Percentiles rank a stretch among this genome's conserved stretches.
Evolutionary conservation across 306 rosid genomes (phyloP).

Genomic region (Dalbergia oliveri): DNA sequence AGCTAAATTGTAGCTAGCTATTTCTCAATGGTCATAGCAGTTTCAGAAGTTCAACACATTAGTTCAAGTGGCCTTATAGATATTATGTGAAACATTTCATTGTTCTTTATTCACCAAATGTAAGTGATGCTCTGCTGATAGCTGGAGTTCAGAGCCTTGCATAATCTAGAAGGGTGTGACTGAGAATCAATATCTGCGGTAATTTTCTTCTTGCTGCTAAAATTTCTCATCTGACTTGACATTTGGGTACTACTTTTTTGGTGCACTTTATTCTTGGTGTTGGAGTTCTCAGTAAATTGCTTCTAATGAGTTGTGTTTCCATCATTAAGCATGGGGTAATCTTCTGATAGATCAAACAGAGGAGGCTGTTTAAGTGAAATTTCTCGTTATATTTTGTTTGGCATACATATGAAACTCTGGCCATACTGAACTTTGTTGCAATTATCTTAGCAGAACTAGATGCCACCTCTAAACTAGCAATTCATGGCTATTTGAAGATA

Average conservation of each 20-base stretch:
- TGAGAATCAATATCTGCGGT: background rate
- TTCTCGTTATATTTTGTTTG: background rate
- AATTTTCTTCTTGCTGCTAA: background rate
- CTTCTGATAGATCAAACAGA: background rate
- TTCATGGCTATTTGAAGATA: too few species aligned
- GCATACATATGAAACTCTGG: background rate
- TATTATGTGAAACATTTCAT: constrained; percentile 32
- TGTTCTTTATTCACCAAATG: background rate
- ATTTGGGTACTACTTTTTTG: constrained; percentile 1
- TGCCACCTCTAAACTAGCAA: too few species aligned
- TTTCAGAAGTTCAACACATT: constrained; percentile 18
- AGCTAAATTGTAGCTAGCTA: constrained; percentile 29
- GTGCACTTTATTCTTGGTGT: constrained; percentile 5
- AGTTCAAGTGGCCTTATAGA: constrained; percentile 25
- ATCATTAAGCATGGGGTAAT: background rate
- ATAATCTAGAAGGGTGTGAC: constrained; percentile 17
- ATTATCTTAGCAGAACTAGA: too few species aligned
- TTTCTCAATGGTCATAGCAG: constrained; percentile 20
- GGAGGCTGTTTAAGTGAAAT: background rate
- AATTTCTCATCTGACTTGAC: background rate
- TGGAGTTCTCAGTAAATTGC: constrained; percentile 27
- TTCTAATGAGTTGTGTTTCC: background rate
- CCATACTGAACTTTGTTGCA: too few species aligned
- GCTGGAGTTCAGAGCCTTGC: constrained; percentile 20
- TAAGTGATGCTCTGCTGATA: background rate